Evolutionary conservation across 1,139 yeast species (phyloP).

Genomic region (Geotrichum aggregatum): DNA sequence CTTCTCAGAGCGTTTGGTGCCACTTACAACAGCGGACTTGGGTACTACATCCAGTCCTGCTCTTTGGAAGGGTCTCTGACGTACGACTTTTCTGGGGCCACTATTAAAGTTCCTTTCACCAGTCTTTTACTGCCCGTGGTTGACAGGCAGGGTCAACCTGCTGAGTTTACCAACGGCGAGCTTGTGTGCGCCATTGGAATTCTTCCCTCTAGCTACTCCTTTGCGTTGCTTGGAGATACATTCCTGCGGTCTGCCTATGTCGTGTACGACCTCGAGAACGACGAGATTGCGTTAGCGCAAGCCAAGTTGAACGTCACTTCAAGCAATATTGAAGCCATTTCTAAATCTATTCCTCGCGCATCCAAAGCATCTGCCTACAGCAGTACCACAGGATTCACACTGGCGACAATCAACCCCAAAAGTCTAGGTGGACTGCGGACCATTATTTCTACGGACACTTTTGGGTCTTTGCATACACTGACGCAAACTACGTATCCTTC

Average conservation of each 20-base stretch:
- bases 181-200: constrained; percentile 34
- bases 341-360: constrained; percentile 20
- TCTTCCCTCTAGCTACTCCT: constrained; percentile 28
- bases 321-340: constrained; percentile 28
- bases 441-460: constrained; percentile 3
- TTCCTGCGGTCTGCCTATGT: constrained; percentile 71
- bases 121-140: constrained; percentile 32
- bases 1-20: constrained; percentile 19
- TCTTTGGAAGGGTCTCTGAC: constrained; percentile 31
- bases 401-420: constrained; percentile 3
- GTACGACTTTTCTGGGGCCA: constrained; percentile 50
- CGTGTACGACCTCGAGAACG: constrained; percentile 69
- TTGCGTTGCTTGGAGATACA: constrained; percentile 60
- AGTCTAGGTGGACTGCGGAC: constrained; percentile 1
- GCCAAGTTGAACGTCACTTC: constrained; percentile 37
- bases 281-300: constrained; percentile 64
- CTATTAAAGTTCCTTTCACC: constrained; percentile 44
- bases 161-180: constrained; percentile 26
- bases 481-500: not conserved
- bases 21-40: constrained; percentile 23
- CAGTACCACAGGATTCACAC: constrained; percentile 11
- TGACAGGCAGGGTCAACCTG: constrained; percentile 24
- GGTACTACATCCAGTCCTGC: constrained; percentile 30
- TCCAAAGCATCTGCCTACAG: constrained; percentile 16
- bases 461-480: constrained; percentile 4